Evolutionary conservation across 140 eudicot species (phyloP), one percentile per base, ranked within the genome.

Genomic region (Erigeron philadelphicus): DNA sequence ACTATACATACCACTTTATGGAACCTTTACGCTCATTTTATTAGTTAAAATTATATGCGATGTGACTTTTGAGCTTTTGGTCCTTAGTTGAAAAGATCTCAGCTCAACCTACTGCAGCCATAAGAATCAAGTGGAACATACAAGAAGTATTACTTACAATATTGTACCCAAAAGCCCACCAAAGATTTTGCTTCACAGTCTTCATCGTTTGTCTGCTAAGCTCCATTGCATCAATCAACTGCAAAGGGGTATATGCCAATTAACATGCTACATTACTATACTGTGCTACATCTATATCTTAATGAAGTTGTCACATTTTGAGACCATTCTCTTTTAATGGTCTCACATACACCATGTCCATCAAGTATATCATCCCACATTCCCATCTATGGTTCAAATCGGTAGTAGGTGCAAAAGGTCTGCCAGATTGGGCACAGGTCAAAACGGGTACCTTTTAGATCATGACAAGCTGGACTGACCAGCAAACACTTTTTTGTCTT

Each of bases 141-240:
- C 43, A 50, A 74, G 12, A 38, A 50, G 21, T 59, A 59, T 43
- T 69, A 82, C 96, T 82, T 74, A 89, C 95, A 61, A 93, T 93
- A 83, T 93, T 93, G 84, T 93, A 93, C 10, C 84, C 98, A 73
- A 93, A 93, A 45, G 98, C 98, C 98, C 98, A 93, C 96, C 98
- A 93, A 15, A 93, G 96, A 75, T 93, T 93, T 72, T 93, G 98
- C 87, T 87, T 93, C 69, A 93, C 90, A 10, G 98, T 93, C 78
- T 79, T 93, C 98, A 93, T 93, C 15, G 98, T 93, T 68, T 84
- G 81, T 72, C 85, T 89, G 75, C 98, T 89, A 75, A 93, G 90
- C 83, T 89, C 96, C 90, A 87, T 75, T 12, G 98, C 98, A 68
- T 93, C 98, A 40, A 93, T 88, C 44, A 89, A 75, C 96, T 89